These are phyloP conservation scores for Aureobasidium sp. DNA, from an alignment of 2,329 filamentous ascomycete species.

Conservation along the genomic window DNA sequence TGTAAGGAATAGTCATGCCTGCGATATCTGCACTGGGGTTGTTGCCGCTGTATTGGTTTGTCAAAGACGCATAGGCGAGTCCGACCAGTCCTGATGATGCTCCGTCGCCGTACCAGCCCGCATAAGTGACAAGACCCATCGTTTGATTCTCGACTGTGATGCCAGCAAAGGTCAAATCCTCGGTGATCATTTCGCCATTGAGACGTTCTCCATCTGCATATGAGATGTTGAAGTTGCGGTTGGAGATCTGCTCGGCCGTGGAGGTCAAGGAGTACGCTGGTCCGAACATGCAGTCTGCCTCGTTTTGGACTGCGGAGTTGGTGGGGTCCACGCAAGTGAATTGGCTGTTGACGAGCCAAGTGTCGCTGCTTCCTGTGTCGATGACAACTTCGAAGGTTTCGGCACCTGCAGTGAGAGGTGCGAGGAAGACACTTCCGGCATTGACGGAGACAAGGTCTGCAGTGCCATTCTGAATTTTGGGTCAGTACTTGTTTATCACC, in stretches of 20 bases:
- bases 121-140: constrained; percentile 38
- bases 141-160: constrained; percentile 40
- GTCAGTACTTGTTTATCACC: background rate
- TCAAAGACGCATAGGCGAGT: constrained; percentile 45
- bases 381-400: constrained; percentile 33
- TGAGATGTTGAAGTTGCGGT: constrained; percentile 37
- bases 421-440: constrained; percentile 27
- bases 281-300: constrained; percentile 29
- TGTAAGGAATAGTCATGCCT: constrained; percentile 33
- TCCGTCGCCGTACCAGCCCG: constrained; percentile 29
- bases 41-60: constrained; percentile 33
- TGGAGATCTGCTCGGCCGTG: constrained; percentile 33
- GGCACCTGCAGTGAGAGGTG: constrained; percentile 25
- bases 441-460: constrained; percentile 17
- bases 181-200: constrained; percentile 35
- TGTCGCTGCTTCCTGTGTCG: constrained; percentile 45
- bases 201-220: constrained; percentile 40
- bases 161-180: constrained; percentile 39
- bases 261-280: constrained; percentile 25
- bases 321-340: constrained; percentile 30
- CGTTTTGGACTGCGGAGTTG: background rate
- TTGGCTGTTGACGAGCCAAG: constrained; percentile 35
- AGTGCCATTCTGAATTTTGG: background rate
- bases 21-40: constrained; percentile 21
- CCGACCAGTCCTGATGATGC: constrained; percentile 44